A percentile compares a stretch with the other conserved stretches of the same genome.
phyloP scores from a whole-genome alignment of 2,329 filamentous ascomycete genomes.

The Neoascochyta sp. region DNA sequence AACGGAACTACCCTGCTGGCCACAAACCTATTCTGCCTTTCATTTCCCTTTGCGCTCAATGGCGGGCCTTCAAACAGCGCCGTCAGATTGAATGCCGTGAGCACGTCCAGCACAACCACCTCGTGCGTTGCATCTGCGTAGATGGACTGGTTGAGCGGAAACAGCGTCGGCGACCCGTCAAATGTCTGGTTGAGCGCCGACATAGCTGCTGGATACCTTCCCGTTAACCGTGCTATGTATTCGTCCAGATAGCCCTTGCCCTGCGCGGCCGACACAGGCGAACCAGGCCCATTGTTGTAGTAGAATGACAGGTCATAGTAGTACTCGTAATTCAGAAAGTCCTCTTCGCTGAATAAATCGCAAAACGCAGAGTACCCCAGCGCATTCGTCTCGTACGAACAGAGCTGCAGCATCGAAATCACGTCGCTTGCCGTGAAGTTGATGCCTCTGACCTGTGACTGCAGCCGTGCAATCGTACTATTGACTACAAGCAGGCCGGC shows the following conservation, averaged over 20 bases:
- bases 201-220: conserved; percentile 15
- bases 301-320: conserved; percentile 43
- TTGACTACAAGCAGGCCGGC: too few relatives aligned
- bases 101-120: conserved; percentile 34
- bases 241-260: conserved; percentile 32
- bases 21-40: conserved; percentile 21
- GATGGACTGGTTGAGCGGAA: conserved; percentile 45
- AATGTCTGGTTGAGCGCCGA: conserved; percentile 29
- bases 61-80: conserved; percentile 27
- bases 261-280: conserved; percentile 29
- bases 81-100: conserved; percentile 30
- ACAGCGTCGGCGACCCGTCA: conserved; percentile 43
- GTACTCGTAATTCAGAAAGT: conserved; percentile 46
- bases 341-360: conserved; percentile 41
- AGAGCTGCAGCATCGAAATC: conserved; percentile 42
- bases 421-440: conserved; percentile 35
- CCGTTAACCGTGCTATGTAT: conserved; percentile 28
- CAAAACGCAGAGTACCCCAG: conserved; percentile 46
- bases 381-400: conserved; percentile 34
- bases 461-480: conserved; percentile 24
- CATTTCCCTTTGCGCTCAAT: conserved; percentile 15
- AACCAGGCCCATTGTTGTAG: conserved; percentile 32
- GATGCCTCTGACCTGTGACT: conserved; percentile 24
- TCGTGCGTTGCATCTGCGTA: conserved; percentile 45
- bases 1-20: conserved; percentile 30